Evolutionary conservation across 2,329 filamentous ascomycete species (phyloP), one percentile per base, ranked within the genome.

Genomic region (Seiridium unicorne): DNA sequence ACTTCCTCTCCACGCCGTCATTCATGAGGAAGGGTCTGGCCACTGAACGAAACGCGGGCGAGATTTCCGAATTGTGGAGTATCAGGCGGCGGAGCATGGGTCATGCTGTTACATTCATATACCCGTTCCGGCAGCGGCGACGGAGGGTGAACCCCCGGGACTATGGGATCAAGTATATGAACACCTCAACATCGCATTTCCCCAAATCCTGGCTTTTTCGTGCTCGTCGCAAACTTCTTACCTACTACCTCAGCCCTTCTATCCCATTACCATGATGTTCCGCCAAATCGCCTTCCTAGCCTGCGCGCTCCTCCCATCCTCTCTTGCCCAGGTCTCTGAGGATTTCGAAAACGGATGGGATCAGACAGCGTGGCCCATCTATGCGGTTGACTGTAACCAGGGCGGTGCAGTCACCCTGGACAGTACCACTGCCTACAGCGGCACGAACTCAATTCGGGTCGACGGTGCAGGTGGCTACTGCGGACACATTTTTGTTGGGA

Each of bases 401-500:
- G 84, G 84, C 51, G 84, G 84, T 44, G 81, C 75, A 60, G 78
- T 87, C 58, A 76, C 73, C 1, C 81, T 88, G 10, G 85, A 87
- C 66, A 86, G 73, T 63, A 76, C 83, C 44, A 83, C 77, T 0
- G 83, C 81, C 0, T 82, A 86, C 67, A 84, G 78, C 60, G 84
- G 84, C 47, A 81, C 74, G 66, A 85, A 84, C 69, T 85, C 81
- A 0, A 77, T 84, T 4, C 77, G 77, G 51, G 83, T 85, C 18
- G 79, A 77, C 51, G 81, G 81, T 48, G 79, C 79, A 0, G 80
- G 81, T 47, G 82, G 82, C 4, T 85, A 80, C 70, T 85, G 82
- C 59, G 82, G 82, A 32, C 84, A 88, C 67, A 82, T 85, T 51
- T 87, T 87, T 73, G 82, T 88, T 60, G 84, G 84, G 61, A 87